Evolutionary conservation across 192 early-diverging fungal species (phyloP), one percentile per base, ranked within the genome.

Genomic region (Dissophora ornata): DNA sequence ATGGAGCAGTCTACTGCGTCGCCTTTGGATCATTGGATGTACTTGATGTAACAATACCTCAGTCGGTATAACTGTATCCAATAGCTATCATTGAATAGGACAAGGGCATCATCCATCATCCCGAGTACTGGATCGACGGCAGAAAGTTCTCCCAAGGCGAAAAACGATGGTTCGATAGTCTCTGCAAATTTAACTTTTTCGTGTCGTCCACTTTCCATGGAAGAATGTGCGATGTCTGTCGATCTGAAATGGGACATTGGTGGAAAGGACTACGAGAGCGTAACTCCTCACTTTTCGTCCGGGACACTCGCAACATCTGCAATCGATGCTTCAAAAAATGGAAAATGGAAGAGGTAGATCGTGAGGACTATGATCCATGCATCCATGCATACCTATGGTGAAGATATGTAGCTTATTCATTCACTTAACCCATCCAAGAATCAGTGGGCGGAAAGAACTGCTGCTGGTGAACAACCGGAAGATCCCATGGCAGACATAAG

Each of bases 151-250:
- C 56, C 0, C 40, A 16, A 44, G 41, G 28, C 41, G 41, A 45
- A 45, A 58, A 44, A 45, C 13, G 16, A 53, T 1, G 56, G 13
- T 29, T 58, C 21, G 56, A 58, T 45, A 24, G 28, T 0, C 56
- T 58, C 45, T 60, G 42, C 58, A 60, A 48, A 10, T 60, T 4
- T 48, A 13, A 24, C 58, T 48, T 47, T 33, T 45, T 60, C 12
- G 58, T 60, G 45, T 49, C 58, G 21, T 36, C 58, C 30, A 60
- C 30, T 2, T 60, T 60, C 45, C 1, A 36, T 4, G 45, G 45
- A 34, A 60, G 29, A 15, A 29, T 4, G 0, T 60, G 58, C 30
- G 30, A 21, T 1, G 45, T 24, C 45, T 60, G 58, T 48, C 45
- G 1, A 5, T 36, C 21, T 48, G 58, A 60, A 15, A 9, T 60